Percentiles rank a stretch among this genome's conserved stretches.
phyloP scores from a whole-genome alignment of 345 rosid genomes.

The Camelina hispida region DNA sequence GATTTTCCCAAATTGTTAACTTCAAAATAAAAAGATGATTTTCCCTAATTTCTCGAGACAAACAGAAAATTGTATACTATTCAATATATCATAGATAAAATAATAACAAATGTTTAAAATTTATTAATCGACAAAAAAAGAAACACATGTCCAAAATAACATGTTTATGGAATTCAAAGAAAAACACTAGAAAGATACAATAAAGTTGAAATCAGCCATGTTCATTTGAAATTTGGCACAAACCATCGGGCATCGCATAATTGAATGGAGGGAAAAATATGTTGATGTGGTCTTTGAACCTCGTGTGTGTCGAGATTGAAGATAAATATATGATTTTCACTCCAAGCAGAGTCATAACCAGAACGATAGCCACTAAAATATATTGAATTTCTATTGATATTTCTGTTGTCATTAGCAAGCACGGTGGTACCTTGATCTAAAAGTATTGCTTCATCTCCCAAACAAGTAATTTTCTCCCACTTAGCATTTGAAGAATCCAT shows the following conservation, averaged over 20 bases:
- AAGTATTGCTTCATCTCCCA: slow-evolving; percentile 16
- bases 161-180: neutral
- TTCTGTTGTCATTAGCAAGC: neutral
- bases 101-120: no score
- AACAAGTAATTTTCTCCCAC: slow-evolving; percentile 7
- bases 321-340: slow-evolving; percentile 5
- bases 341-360: neutral
- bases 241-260: slow-evolving; percentile 17
- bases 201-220: neutral
- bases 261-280: slow-evolving; percentile 8
- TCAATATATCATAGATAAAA: no score
- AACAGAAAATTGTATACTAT: no score
- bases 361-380: neutral
- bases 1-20: no score
- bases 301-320: slow-evolving; percentile 11
- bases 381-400: neutral
- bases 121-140: no score
- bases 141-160: no score
- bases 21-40: no score
- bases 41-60: no score
- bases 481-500: neutral
- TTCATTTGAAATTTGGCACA: neutral
- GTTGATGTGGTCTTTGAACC: slow-evolving; percentile 17
- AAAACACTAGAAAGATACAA: slow-evolving; percentile 2
- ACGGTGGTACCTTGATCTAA: slow-evolving; percentile 2